Conservation (phyloP, 108 stramenopile genomes). For the Cylindrotheca fusiformis region DNA sequence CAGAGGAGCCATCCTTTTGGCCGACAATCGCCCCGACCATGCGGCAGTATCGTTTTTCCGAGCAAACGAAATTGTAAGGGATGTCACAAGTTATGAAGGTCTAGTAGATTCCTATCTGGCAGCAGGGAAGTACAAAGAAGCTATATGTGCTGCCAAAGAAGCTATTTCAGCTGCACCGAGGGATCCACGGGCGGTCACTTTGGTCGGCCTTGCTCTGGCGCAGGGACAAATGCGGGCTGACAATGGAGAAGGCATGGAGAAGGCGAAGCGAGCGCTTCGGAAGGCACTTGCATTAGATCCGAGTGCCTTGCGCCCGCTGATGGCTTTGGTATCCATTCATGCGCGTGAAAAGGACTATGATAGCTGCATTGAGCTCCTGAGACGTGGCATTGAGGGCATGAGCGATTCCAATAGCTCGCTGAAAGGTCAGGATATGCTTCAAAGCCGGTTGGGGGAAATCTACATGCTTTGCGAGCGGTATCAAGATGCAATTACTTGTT, state of each 20-base stretch:
- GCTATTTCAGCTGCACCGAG: conserved; percentile 66
- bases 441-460: conserved; percentile 69
- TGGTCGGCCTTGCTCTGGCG: conserved; percentile 78
- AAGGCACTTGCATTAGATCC: conserved; percentile 73
- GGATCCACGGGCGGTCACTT: conserved; percentile 76
- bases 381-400: conserved; percentile 59
- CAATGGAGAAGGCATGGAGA: conserved; percentile 52
- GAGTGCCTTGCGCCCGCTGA: conserved; percentile 57
- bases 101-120: conserved; percentile 79
- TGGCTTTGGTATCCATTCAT: conserved; percentile 69
- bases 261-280: conserved; percentile 75
- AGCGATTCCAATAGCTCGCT: conserved; percentile 19
- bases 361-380: conserved; percentile 56
- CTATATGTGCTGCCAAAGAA: conserved; percentile 78
- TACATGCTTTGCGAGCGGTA: conserved; percentile 64
- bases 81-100: conserved; percentile 74
- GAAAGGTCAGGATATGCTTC: conserved; percentile 48
- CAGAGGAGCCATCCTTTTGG: conserved; percentile 66
- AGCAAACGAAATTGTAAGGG: conserved; percentile 68
- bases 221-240: conserved; percentile 36
- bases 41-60: conserved; percentile 75
- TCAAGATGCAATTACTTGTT: conserved; percentile 65
- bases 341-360: conserved; percentile 61
- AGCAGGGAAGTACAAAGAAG: conserved; percentile 70
- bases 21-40: conserved; percentile 72